phyloP scores from a whole-genome alignment of 139 green algal species.

The Bryopsis sp. region DNA sequence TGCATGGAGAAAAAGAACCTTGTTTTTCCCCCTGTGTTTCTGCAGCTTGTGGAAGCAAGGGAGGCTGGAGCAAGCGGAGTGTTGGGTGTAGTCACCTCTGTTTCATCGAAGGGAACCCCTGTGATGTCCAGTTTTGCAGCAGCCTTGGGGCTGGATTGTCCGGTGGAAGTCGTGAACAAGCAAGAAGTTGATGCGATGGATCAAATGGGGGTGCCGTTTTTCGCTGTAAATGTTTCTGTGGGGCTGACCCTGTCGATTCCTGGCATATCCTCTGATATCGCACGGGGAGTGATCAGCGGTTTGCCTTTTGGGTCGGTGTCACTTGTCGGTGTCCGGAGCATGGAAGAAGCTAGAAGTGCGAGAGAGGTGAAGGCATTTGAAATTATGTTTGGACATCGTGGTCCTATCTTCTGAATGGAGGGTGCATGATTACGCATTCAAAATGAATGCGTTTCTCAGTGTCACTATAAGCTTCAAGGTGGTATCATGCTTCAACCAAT shows the following conservation, averaged over 20 bases:
- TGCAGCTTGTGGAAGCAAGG: conserved; percentile 12
- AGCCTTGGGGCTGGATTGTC: conserved; percentile 3
- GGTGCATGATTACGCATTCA: not conserved
- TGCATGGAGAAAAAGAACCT: not conserved
- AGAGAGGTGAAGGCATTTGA: not conserved
- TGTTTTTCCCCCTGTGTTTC: not conserved
- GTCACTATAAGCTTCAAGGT: not conserved
- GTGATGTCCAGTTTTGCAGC: conserved; percentile 10
- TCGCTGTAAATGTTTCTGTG: conserved; percentile 6
- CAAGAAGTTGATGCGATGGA: conserved; percentile 6
- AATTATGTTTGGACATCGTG: not conserved
- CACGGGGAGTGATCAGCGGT: not conserved
- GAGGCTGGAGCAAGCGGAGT: conserved; percentile 10
- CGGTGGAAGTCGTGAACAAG: conserved; percentile 9
- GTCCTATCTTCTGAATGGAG: not conserved
- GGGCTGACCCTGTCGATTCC: not conserved
- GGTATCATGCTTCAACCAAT: not conserved
- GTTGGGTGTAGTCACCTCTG: conserved; percentile 3
- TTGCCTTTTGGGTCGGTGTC: conserved; percentile 6
- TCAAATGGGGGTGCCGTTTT: conserved; percentile 3
- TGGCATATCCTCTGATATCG: conserved; percentile 4
- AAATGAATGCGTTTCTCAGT: not conserved
- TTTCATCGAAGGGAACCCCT: conserved; percentile 3
- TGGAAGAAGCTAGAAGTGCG: conserved; percentile 4
- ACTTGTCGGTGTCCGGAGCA: not conserved